Conservation (phyloP, 192 early-diverging fungal species). For the Dispira parvispora region DNA sequence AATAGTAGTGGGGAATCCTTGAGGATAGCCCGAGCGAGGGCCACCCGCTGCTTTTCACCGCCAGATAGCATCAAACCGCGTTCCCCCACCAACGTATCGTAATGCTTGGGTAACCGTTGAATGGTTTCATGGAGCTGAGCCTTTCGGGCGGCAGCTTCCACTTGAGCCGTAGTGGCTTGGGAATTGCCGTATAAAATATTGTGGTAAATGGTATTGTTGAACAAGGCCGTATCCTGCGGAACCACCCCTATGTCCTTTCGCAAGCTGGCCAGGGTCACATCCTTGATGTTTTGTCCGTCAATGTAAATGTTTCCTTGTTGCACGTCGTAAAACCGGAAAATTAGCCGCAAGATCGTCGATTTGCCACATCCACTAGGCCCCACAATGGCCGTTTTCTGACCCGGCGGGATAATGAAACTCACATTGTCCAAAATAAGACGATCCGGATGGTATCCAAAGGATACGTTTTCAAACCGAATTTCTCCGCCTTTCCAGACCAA, state of each 20-base stretch:
- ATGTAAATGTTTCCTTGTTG: constrained; percentile 32
- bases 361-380: constrained; percentile 36
- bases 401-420: constrained; percentile 32
- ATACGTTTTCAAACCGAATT: constrained; percentile 40
- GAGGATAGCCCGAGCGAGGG: constrained; percentile 27
- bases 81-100: constrained; percentile 53
- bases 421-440: constrained; percentile 29
- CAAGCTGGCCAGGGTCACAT: constrained; percentile 32
- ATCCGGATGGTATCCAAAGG: constrained; percentile 41
- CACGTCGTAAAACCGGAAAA: constrained; percentile 46
- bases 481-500: constrained; percentile 22
- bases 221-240: constrained; percentile 83
- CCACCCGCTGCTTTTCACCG: constrained; percentile 51
- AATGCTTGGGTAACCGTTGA: constrained; percentile 34
- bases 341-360: constrained; percentile 24
- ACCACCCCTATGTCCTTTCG: constrained; percentile 34
- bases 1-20: constrained; percentile 38
- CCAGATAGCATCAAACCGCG: constrained; percentile 54
- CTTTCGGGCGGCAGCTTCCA: constrained; percentile 32
- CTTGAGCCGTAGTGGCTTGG: constrained; percentile 39
- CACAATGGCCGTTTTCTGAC: constrained; percentile 42
- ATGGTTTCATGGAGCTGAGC: constrained; percentile 48
- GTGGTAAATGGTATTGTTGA: constrained; percentile 82
- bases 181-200: constrained; percentile 86
- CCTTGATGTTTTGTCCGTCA: constrained; percentile 40